Base-by-base conservation (phyloP, 371 early-diverging fungal genomes). In the Rhizopus sp. region DNA sequence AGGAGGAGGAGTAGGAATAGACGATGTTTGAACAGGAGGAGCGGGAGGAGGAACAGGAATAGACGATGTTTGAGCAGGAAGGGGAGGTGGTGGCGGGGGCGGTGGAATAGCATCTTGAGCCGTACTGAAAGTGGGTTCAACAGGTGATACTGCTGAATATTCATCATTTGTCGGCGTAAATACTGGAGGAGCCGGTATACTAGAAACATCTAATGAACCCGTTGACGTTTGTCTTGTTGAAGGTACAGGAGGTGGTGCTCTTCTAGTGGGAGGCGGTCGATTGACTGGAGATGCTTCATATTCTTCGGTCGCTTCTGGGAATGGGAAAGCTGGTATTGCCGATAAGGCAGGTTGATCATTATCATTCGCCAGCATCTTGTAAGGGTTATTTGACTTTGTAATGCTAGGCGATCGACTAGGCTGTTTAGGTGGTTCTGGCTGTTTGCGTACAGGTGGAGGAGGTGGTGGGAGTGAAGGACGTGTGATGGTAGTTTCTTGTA, bases 21-120 rank as follows among this genome's bases (percentile, higher is more conserved):
- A 7, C 4, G 9, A 32, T 16, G 52, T 15, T 29, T 34, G 3
- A 15, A 50, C 32, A 10, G 56, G 32, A 32, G 59, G 48, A n/a
- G 75, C 66, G 0, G 73, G 71, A 0, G 63, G 57, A 37, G 70
- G 53, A 7, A 60, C 50, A 6, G 61, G 42, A 17, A 59, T 45
- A 46, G 31, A 32, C 44, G 46, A 59, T 51, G 55, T 23, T 46
- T 29, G 46, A 33, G 53, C 32, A 33, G 65, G 65, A 29, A 57
- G 62, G 47, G 16, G 55, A 12, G 29, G 53, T 15, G 46, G 41
- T 41, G 23, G 23, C 23, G 23, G 23, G 2, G 23, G 23, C 23
- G 23, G 23, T 23, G 23, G 23, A 23, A 23, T 23, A 23, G 23
- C 23, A 23, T 0, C 23, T 23, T 23, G 23, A 2, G 23, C 23